Evolutionary conservation across 2,329 filamentous ascomycete genomes (phyloP).

Genomic region (Penicillium griseofulvum): DNA sequence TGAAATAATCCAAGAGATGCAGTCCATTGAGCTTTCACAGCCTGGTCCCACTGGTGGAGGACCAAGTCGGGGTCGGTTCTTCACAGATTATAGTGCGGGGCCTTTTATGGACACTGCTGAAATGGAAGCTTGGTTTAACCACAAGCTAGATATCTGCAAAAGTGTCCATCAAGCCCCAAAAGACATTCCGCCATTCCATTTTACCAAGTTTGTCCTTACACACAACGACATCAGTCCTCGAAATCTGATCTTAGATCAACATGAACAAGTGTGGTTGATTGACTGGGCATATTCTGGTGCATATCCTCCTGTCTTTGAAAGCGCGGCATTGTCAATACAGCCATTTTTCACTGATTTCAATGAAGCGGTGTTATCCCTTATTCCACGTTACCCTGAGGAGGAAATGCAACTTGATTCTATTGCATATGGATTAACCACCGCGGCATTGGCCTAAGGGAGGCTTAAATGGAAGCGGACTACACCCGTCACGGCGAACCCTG

Average conservation of each 20-base stretch:
- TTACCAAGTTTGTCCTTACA: conserved; percentile 20
- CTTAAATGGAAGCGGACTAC: conserved; percentile 5
- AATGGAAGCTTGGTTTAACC: conserved; percentile 28
- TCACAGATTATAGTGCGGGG: conserved; percentile 26
- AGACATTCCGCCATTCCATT: conserved; percentile 15
- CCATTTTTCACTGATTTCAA: conserved; percentile 21
- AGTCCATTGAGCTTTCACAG: conserved; percentile 14
- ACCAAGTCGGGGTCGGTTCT: conserved; percentile 20
- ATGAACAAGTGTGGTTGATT: conserved; percentile 15
- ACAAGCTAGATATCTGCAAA: conserved; percentile 28
- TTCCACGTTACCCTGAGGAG: conserved; percentile 19
- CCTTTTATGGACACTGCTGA: conserved; percentile 18
- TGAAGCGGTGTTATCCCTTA: conserved; percentile 15
- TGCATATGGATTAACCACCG: conserved; percentile 18
- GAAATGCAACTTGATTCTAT: conserved; percentile 20
- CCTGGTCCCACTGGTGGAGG: conserved; percentile 19
- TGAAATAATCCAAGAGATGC: conserved; percentile 22
- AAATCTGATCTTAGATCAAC: conserved; percentile 18
- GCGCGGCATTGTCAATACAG: conserved; percentile 15
- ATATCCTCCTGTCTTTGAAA: conserved; percentile 25
- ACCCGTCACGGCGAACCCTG: no score
- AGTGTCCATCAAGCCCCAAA: conserved; percentile 10
- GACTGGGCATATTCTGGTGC: conserved; percentile 24
- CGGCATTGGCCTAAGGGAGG: conserved; percentile 16
- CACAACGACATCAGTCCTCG: conserved; percentile 24